Evolutionary conservation across 2,329 filamentous ascomycete genomes (phyloP).

Genomic region (Fulvia fulva): DNA sequence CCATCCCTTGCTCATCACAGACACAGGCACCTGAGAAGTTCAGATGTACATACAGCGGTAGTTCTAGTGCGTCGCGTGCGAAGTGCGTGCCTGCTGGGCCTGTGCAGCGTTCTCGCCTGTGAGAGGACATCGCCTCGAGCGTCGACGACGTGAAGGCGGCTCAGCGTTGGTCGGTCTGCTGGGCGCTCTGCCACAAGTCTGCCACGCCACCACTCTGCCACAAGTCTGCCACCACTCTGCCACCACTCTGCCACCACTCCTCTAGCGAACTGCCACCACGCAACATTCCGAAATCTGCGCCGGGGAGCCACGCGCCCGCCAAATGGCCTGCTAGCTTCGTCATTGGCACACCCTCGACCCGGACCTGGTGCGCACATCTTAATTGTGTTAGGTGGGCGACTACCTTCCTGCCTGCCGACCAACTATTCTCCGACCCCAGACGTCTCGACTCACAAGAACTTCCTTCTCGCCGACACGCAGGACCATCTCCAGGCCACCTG

Average conservation of each 20-base stretch:
- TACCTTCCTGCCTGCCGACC: slow-evolving; percentile 5
- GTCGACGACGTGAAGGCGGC: no score
- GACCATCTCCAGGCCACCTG: not conserved
- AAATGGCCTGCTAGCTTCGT: not conserved
- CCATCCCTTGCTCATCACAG: not conserved
- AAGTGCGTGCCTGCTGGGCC: not conserved
- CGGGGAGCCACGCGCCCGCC: not conserved
- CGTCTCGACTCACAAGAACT: not conserved
- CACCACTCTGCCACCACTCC: not conserved
- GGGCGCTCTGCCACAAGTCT: not conserved
- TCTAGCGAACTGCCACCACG: not conserved
- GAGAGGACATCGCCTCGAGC: not conserved
- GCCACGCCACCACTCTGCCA: not conserved
- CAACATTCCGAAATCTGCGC: not conserved
- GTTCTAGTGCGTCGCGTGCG: not conserved
- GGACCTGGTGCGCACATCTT: slow-evolving; percentile 10
- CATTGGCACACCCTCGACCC: slow-evolving; percentile 1
- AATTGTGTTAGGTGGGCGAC: slow-evolving; percentile 7
- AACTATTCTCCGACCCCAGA: not conserved
- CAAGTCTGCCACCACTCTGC: not conserved
- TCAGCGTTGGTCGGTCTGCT: not conserved
- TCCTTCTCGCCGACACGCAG: slow-evolving; percentile 1
- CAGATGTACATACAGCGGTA: not conserved
- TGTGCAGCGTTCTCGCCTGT: no score
- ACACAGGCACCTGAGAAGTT: not conserved